phyloP scores from a whole-genome alignment of 768 basidiomycete genomes.

The Sutorius australiensis region DNA sequence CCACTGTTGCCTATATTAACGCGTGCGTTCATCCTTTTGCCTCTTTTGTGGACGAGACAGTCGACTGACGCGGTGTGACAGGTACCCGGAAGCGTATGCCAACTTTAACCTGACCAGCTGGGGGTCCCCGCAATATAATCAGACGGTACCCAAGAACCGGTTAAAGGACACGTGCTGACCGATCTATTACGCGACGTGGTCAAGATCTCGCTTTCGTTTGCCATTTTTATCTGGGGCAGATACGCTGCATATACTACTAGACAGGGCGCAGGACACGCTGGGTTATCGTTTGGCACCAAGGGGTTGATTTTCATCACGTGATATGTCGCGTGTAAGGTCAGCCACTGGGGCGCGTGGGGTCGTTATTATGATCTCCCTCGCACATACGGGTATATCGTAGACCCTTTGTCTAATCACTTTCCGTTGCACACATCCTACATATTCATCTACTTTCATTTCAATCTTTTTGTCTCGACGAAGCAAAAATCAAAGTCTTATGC shows the following conservation, averaged over 20 bases:
- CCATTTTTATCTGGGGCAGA: background rate
- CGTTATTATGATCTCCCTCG: background rate
- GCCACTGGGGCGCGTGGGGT: conserved; percentile 23
- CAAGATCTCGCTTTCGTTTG: conserved; percentile 6
- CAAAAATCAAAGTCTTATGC: conserved; percentile 14
- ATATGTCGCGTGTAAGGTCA: conserved; percentile 21
- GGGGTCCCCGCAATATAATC: conserved; percentile 39
- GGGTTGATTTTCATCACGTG: conserved; percentile 33
- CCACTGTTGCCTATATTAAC: conserved; percentile 74
- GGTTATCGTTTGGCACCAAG: background rate
- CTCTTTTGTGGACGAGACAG: background rate
- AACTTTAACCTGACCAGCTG: conserved; percentile 45
- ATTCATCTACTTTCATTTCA: conserved; percentile 11
- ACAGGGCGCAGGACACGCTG: background rate
- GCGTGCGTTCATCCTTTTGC: conserved; percentile 39
- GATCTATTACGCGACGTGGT: background rate
- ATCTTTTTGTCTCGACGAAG: background rate
- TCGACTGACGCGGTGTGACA: conserved; percentile 7
- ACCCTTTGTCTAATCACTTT: conserved; percentile 14
- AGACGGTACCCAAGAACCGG: conserved; percentile 60
- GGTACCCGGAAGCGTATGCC: conserved; percentile 43
- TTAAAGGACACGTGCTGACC: conserved; percentile 29
- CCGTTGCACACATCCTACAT: conserved; percentile 26
- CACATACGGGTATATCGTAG: conserved; percentile 8
- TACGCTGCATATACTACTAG: background rate